phyloP scores from a whole-genome alignment of 805 yeast species.

The Candida xiaguanensis region DNA sequence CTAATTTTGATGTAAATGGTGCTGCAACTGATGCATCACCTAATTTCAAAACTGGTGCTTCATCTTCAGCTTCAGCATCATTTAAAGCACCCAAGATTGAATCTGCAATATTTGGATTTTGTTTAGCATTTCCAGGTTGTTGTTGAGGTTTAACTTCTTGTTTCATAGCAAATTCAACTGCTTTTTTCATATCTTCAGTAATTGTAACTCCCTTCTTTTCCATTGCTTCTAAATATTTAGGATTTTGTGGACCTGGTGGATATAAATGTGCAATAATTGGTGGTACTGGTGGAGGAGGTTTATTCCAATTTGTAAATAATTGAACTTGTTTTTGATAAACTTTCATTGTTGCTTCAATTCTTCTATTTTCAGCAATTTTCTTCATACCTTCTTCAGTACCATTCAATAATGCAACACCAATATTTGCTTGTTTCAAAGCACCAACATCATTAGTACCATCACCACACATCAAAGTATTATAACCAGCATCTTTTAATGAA shows the following conservation, averaged over 20 bases:
- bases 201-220: conserved; percentile 79
- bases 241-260: conserved; percentile 94
- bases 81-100: conserved; percentile 53
- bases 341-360: conserved; percentile 56
- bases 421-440: conserved; percentile 96
- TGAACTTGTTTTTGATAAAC: conserved; percentile 84
- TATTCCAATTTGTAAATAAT: conserved; percentile 75
- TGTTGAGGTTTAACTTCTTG: conserved; percentile 3
- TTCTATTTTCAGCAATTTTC: conserved; percentile 79
- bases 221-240: conserved; percentile 80
- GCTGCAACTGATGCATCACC: conserved; percentile 99
- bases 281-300: conserved; percentile 82
- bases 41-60: conserved; percentile 87
- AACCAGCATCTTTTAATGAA: conserved; percentile 81
- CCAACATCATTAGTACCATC: conserved; percentile 99
- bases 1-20: conserved; percentile 92
- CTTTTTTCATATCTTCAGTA: conserved; percentile 65
- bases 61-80: conserved; percentile 63
- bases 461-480: conserved; percentile 97
- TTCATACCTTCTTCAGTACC: conserved; percentile 95
- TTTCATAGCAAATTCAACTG: conserved; percentile 52
- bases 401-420: conserved; percentile 95
- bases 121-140: conserved; percentile 1
- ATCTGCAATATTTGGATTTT: conserved; percentile 48
- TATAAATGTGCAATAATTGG: conserved; percentile 85